Evolutionary conservation across 805 yeast genomes (phyloP).

Genomic region (Lachancea sp.): DNA sequence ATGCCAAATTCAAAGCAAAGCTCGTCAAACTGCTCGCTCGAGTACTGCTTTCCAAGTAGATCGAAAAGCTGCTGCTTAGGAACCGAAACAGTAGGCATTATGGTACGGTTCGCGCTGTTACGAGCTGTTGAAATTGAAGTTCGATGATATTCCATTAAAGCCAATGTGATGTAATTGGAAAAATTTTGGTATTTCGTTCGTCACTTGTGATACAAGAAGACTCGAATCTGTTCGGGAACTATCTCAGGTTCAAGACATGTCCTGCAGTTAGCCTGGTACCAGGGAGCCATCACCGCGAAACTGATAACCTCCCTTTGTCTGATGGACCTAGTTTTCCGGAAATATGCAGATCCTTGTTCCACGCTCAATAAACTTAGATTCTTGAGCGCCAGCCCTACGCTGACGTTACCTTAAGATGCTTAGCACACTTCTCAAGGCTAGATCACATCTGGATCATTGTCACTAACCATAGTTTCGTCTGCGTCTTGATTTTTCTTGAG

Average conservation of each 20-base stretch:
- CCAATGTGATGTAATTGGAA: neutral
- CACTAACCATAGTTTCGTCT: conserved; percentile 31
- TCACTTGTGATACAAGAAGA: neutral
- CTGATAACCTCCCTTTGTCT: no score
- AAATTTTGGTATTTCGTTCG: conserved; percentile 2
- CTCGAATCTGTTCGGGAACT: no score
- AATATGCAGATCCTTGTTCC: no score
- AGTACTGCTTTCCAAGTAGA: conserved; percentile 60
- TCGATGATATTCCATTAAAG: neutral
- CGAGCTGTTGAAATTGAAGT: neutral
- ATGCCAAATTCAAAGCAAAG: conserved; percentile 96
- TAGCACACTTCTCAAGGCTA: neutral
- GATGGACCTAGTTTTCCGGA: no score
- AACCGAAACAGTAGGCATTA: conserved; percentile 94
- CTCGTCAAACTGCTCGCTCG: conserved; percentile 93
- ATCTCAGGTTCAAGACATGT: no score
- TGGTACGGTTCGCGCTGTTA: neutral
- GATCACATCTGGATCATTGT: conserved; percentile 20
- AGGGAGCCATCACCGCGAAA: no score
- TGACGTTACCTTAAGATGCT: no score
- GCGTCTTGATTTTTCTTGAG: conserved; percentile 29
- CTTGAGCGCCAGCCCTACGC: no score
- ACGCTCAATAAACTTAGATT: no score
- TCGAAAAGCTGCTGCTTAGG: conserved; percentile 89
- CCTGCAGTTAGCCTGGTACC: no score